A percentile compares a stretch with the other conserved stretches of the same genome.
These are phyloP conservation scores for Aspergillus versicolor DNA, from an alignment of 2,329 filamentous ascomycete species.

Conservation along the genomic window DNA sequence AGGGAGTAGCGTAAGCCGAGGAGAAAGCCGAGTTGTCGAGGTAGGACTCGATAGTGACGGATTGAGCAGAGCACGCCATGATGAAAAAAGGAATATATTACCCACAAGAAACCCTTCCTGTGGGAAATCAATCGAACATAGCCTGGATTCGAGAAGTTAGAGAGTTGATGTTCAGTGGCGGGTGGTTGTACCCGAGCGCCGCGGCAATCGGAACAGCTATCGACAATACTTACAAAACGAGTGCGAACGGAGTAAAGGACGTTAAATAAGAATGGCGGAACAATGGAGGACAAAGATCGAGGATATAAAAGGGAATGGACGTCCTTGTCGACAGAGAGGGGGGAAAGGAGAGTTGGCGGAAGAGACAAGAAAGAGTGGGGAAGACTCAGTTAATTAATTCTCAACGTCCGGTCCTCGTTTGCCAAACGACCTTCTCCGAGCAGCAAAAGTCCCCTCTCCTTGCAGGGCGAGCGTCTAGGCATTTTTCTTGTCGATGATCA, in stretches of 20 bases:
- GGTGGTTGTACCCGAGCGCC: not conserved
- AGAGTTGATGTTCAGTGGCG: not conserved
- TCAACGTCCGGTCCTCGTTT: not conserved
- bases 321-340: conserved; percentile 2
- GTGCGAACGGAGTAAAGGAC: conserved; percentile 4
- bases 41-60: conserved; percentile 41
- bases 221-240: conserved; percentile 7
- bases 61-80: conserved; percentile 42
- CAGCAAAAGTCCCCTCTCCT: not conserved
- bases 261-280: conserved; percentile 4
- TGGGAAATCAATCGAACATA: conserved; percentile 17
- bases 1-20: conserved; percentile 29
- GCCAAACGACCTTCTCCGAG: not conserved
- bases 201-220: not conserved
- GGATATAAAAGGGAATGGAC: conserved; percentile 2
- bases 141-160: conserved; percentile 9
- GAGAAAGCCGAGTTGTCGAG: conserved; percentile 28
- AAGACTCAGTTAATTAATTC: conserved; percentile 6
- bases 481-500: not conserved
- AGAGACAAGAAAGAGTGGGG: conserved; percentile 2
- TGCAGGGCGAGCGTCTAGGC: not conserved
- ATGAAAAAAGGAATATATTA: conserved; percentile 5
- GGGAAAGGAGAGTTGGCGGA: not conserved
- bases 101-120: conserved; percentile 1
- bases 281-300: conserved; percentile 6